A percentile compares a stretch with the other conserved stretches of the same genome.
Conservation (phyloP, 2,329 filamentous ascomycete genomes). For the Knufia petricola region DNA sequence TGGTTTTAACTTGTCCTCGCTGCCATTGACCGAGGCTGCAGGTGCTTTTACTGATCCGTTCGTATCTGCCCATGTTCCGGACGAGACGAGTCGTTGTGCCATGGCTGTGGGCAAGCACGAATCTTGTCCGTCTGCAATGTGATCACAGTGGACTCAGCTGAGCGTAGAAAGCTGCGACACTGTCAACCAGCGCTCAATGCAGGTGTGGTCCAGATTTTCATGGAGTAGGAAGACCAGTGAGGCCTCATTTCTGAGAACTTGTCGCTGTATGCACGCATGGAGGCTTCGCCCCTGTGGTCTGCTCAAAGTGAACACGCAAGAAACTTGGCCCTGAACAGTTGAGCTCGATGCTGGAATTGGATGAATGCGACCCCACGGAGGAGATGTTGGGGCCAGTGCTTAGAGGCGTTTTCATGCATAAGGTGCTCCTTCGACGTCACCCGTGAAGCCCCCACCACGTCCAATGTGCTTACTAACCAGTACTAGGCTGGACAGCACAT, state of each 20-base stretch:
- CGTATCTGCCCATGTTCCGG: too few species aligned
- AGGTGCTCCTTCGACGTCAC: not conserved
- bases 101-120: too few species aligned
- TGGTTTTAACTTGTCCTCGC: not conserved
- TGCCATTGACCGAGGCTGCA: not conserved
- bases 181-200: conserved; percentile 4
- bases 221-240: not conserved
- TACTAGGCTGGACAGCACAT: not conserved
- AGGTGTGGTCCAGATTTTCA: not conserved
- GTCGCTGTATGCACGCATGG: not conserved
- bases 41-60: too few species aligned
- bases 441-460: not conserved
- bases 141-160: not conserved
- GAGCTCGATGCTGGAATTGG: conserved; percentile 7
- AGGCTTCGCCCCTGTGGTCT: not conserved
- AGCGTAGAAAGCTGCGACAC: not conserved
- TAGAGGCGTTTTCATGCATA: not conserved
- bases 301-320: not conserved
- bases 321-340: conserved; percentile 4
- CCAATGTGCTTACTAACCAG: too few species aligned
- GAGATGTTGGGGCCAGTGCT: conserved; percentile 5
- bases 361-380: not conserved
- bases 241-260: not conserved
- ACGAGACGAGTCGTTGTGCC: not conserved
- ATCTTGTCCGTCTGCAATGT: too few species aligned